phyloP scores from a whole-genome alignment of 805 yeast species.

The Kazachstania kunashirensis region DNA sequence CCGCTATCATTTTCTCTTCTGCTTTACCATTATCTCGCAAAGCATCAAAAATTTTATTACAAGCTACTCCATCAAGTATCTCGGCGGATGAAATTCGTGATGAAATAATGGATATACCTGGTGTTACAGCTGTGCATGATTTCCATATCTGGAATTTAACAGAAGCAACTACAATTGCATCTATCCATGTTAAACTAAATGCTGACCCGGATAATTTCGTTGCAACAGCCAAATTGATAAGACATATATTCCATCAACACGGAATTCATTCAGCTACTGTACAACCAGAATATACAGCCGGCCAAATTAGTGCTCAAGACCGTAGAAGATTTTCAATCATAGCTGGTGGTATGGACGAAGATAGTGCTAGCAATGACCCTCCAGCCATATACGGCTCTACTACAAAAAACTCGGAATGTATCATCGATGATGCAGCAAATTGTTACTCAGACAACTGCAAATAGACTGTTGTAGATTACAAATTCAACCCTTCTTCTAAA shows the following conservation, averaged over 20 bases:
- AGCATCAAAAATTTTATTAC: constrained; percentile 78
- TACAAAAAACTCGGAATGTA: constrained; percentile 32
- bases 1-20: constrained; percentile 78
- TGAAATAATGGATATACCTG: constrained; percentile 56
- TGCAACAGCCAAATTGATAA: constrained; percentile 61
- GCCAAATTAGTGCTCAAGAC: constrained; percentile 26
- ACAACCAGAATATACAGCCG: constrained; percentile 75
- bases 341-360: constrained; percentile 9
- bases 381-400: constrained; percentile 22
- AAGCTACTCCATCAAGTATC: constrained; percentile 83
- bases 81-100: constrained; percentile 64
- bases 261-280: constrained; percentile 92
- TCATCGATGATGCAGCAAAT: constrained; percentile 43
- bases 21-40: constrained; percentile 85
- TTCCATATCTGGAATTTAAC: constrained; percentile 94
- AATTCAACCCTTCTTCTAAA: too few relatives aligned
- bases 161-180: constrained; percentile 77
- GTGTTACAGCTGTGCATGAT: constrained; percentile 83
- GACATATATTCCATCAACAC: constrained; percentile 67
- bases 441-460: constrained; percentile 41
- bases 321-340: constrained; percentile 29
- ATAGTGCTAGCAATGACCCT: neutral
- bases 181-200: constrained; percentile 74
- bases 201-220: constrained; percentile 57
- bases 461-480: too few relatives aligned